Evolutionary conservation across 768 basidiomycete genomes (phyloP), one percentile per base, ranked within the genome.

Genomic region (Amyloporia xantha): DNA sequence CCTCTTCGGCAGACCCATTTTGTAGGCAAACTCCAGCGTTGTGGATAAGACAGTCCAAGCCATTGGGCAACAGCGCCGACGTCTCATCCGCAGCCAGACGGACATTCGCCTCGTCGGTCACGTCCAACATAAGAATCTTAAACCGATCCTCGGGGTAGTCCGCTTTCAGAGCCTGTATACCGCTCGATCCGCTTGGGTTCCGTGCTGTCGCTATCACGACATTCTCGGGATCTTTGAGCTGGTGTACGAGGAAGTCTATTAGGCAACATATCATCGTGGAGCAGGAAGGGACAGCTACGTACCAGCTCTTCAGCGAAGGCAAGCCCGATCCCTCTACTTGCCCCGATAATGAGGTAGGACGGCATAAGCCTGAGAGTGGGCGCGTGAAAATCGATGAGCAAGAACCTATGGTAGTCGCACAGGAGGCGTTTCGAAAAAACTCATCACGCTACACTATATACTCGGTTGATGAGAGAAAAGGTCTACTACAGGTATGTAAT

Each of bases 11-110:
- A 20, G 17, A 5, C n/a, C n/a, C n/a, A 4, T 3, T 10, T 27
- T 46, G 44, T 9, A 46, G 24, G 4, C 2, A 5, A 17, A 46
- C 4, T 17, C 10, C 44, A 3, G 44, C 44, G 21, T 35, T 46
- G 30, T 36, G 11, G 3, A 46, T 46, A 13, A 46, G 44, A 19
- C 27, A 46, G 21, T 46, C 44, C 13, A 46, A 33, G 4, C 44
- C 44, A 5, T 23, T 27, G 11, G 10, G 19, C 12, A 46, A 33
- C 4, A 36, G 21, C 13, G 28, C 28, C 3, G 28, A 13, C 11
- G 33, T 33, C 6, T 4, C 20, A 3, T 19, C 28, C 5, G 35
- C 44, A 6, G 28, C 44, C 6, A 4, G 44, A 3, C 11, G 3
- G 11, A 46, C 33, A 15, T 21, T 46, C 13, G 30, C 19, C n/a